These are phyloP conservation scores for Pontederia crassipes DNA, from an alignment of 176 grass and related monocot genomes.

Conservation along the genomic window DNA sequence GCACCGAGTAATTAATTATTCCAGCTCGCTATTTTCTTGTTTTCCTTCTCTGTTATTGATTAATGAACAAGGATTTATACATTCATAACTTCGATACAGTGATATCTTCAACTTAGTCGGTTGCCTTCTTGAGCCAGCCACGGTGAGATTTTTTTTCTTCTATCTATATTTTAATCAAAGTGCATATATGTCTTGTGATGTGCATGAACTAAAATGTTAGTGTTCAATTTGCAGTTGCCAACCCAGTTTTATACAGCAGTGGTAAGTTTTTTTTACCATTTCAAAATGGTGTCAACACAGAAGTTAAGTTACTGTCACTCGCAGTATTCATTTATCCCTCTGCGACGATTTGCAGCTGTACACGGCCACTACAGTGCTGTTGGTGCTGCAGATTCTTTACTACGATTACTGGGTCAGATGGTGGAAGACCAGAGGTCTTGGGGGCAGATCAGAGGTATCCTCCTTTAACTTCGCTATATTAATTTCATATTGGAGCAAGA, in stretches of 20 bases:
- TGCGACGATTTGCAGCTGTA: conserved; percentile 6
- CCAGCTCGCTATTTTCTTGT: neutral
- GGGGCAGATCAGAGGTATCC: neutral
- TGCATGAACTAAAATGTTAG: neutral
- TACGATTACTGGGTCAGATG: conserved; percentile 6
- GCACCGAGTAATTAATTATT: too few species aligned
- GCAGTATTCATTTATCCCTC: neutral
- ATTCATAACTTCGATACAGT: neutral
- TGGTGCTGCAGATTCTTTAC: conserved; percentile 10
- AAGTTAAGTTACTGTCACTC: neutral
- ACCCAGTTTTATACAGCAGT: conserved; percentile 17
- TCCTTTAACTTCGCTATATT: neutral
- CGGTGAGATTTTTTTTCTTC: neutral
- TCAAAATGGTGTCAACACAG: too few species aligned
- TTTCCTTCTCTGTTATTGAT: neutral
- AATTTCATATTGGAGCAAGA: neutral
- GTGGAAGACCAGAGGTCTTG: neutral
- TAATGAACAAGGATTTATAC: neutral
- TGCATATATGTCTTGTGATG: too few species aligned
- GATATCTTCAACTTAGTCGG: conserved; percentile 16
- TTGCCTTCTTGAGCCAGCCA: conserved; percentile 15
- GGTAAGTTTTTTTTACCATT: neutral
- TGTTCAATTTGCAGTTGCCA: conserved; percentile 6
- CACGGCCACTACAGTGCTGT: conserved; percentile 10
- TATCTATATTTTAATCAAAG: too few species aligned